These are phyloP conservation scores for Globisporangium parvum DNA, from an alignment of 352 stramenopile species.

Conservation along the genomic window DNA sequence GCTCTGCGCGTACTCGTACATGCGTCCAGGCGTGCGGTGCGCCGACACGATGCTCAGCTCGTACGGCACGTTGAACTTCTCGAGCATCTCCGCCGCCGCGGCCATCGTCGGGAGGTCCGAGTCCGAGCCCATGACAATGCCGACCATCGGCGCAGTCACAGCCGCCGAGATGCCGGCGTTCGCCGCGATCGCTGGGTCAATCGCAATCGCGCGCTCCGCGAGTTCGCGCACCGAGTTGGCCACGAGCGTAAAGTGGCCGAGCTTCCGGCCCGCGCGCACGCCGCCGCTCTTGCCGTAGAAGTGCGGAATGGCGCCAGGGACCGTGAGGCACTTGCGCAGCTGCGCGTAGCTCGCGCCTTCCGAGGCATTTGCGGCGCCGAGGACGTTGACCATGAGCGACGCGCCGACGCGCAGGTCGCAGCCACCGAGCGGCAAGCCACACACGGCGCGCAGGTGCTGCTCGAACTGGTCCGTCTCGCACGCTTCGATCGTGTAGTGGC, in stretches of 20 bases:
- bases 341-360: conserved; percentile 82
- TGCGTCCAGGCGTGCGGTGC: conserved; percentile 95
- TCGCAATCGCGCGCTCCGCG: conserved; percentile 45
- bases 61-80: conserved; percentile 94
- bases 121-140: conserved; percentile 92
- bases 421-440: conserved; percentile 91
- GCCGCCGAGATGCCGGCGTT: conserved; percentile 31
- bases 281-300: conserved; percentile 94
- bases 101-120: conserved; percentile 97
- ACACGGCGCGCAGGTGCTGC: conserved; percentile 95
- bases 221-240: conserved; percentile 84
- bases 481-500: conserved; percentile 99
- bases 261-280: conserved; percentile 91
- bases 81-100: conserved; percentile 92
- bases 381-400: conserved; percentile 90
- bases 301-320: conserved; percentile 90
- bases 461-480: conserved; percentile 98
- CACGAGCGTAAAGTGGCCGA: conserved; percentile 96
- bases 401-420: conserved; percentile 89
- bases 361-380: conserved; percentile 52
- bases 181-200: conserved; percentile 36
- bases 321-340: conserved; percentile 47
- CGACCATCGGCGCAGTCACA: conserved; percentile 41
- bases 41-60: conserved; percentile 98
- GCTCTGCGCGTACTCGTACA: conserved; percentile 94